Evolutionary conservation across 2,329 filamentous ascomycete species (phyloP), one percentile per base, ranked within the genome.

Genomic region (Fusarium tjaetaba): DNA sequence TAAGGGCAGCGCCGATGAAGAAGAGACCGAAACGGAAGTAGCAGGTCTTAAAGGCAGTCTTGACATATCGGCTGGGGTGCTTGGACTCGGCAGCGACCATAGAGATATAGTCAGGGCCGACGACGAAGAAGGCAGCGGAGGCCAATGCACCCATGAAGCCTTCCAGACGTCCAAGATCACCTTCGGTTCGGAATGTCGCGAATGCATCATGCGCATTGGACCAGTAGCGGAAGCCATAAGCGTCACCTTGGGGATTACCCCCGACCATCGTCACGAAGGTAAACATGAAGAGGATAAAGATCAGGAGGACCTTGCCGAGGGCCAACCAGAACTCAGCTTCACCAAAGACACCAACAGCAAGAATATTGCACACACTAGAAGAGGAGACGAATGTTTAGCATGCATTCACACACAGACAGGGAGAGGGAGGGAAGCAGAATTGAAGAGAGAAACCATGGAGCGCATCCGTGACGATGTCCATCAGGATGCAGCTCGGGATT

Each of bases 11-110:
- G 7, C 93, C 86, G 48, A 93, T 88, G 81, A 94, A 94, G 82
- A 95, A 94, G 3, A 89, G 84, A 1, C 90, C 90, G 48, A 95
- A 85, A 56, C 93, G 90, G 80, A 92, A 93, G 82, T 94, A 94
- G 13, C 93, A 91, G n/a, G 90, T 89, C 70, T 93, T 93, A 80
- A 89, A 94, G 3, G 93, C 92, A 61, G 87, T 89, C 2, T 92
- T 92, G 79, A 95, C 88, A 26, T 91, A 88, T 34, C 83, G 83
- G 26, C 91, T 88, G 1, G 92, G 91, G 75, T 74, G 71, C 55
- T 75, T 73, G 0, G 70, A 20, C 15, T 75, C 73, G 0, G 72
- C 73, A 13, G 73, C 73, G 1, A 73, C 73, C 73, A 76, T 74
- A 5, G 73, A 75, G n/a, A 75, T 76, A 5, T 75, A 75, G 39